Evolutionary conservation across 495 filamentous ascomycete genomes (phyloP).

Genomic region (Chaetomidium leptoderma): DNA sequence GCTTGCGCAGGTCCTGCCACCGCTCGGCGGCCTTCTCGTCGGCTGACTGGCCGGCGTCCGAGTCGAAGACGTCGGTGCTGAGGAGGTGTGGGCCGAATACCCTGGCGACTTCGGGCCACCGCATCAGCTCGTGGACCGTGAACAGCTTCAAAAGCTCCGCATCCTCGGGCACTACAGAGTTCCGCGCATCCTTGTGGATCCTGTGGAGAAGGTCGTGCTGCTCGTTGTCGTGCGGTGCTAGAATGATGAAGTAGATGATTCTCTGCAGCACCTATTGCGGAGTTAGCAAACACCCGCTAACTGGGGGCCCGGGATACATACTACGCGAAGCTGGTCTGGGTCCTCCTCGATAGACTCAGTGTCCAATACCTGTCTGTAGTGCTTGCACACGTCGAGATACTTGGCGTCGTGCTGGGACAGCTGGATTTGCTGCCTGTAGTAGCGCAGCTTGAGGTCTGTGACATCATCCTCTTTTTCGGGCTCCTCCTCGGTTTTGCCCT

Average conservation of each 20-base stretch:
- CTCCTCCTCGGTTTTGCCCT: constrained; percentile 64
- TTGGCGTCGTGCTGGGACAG: constrained; percentile 94
- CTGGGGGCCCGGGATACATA: constrained; percentile 44
- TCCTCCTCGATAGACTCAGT: constrained; percentile 91
- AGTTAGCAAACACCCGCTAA: constrained; percentile 26
- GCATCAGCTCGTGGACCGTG: constrained; percentile 94
- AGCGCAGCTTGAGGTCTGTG: constrained; percentile 91
- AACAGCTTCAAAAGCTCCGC: constrained; percentile 83
- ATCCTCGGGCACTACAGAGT: constrained; percentile 65
- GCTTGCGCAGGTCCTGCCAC: constrained; percentile 92
- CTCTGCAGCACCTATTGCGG: constrained; percentile 68
- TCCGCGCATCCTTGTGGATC: constrained; percentile 67
- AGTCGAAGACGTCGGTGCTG: constrained; percentile 82
- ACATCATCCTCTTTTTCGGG: constrained; percentile 81
- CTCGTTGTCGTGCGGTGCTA: constrained; percentile 96
- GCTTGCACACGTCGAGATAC: constrained; percentile 94
- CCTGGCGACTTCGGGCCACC: constrained; percentile 88
- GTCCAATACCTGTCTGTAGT: constrained; percentile 92
- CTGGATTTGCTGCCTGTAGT: constrained; percentile 93
- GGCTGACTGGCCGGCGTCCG: constrained; percentile 51
- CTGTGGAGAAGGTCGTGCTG: constrained; percentile 96
- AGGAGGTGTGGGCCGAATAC: constrained; percentile 86
- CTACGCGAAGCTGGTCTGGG: constrained; percentile 73
- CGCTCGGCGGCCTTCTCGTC: constrained; percentile 75
- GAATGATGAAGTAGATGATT: constrained; percentile 94